Conservation (phyloP, 1,284 basidiomycete genomes). For the Tylopilus sp. region DNA sequence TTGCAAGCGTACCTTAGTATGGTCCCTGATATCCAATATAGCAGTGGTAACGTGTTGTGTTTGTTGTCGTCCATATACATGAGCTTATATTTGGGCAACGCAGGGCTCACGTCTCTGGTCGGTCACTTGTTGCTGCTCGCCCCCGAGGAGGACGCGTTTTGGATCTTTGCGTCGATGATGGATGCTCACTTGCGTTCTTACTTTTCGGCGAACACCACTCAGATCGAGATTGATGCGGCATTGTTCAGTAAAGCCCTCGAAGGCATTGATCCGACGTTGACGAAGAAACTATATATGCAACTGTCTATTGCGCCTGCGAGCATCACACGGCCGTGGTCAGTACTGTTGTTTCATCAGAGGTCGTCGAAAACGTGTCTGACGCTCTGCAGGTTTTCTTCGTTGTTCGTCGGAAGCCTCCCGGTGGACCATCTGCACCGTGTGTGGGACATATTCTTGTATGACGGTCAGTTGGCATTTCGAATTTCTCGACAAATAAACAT, state of each 20-base stretch:
- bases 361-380: constrained; percentile 3
- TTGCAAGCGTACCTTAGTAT: constrained; percentile 82
- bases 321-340: constrained; percentile 74
- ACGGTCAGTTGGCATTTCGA: constrained; percentile 64
- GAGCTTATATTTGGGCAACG: constrained; percentile 5
- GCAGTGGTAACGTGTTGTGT: constrained; percentile 52
- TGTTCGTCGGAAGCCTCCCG: constrained; percentile 87
- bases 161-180: constrained; percentile 91
- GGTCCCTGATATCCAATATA: constrained; percentile 86
- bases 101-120: constrained; percentile 81
- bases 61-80: not conserved
- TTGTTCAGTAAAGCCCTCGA: constrained; percentile 85
- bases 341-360: constrained; percentile 8
- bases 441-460: constrained; percentile 91
- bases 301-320: constrained; percentile 66
- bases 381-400: constrained; percentile 67
- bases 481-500: not conserved
- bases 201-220: constrained; percentile 76
- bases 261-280: constrained; percentile 69
- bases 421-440: constrained; percentile 81
- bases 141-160: constrained; percentile 94
- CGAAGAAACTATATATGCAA: constrained; percentile 76
- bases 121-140: constrained; percentile 86
- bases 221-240: constrained; percentile 84
- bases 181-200: constrained; percentile 84